Evolutionary conservation across 176 grass and related monocot species (phyloP), one percentile per base, ranked within the genome.

Genomic region (Typha latifolia): DNA sequence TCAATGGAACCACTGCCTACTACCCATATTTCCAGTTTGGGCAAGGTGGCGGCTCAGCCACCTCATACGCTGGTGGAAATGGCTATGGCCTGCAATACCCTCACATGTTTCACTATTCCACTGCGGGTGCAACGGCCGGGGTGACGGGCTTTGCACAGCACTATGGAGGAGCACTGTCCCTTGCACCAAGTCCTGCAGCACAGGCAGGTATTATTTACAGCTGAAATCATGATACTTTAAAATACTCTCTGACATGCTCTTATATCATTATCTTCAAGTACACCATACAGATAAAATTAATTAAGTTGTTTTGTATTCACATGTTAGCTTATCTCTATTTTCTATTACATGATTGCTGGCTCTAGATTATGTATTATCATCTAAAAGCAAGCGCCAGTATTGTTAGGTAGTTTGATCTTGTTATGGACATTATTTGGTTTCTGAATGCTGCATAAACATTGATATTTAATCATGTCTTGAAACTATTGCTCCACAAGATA

Each of bases 11-110:
- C 65, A 83, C 47, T 71, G 77, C 78, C 51, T 96, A 78, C 47
- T 91, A 86, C 82, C 88, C 88, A 77, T 96, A 91, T 51, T 86
- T 84, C 82, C 88, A 78, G 72, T 96, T 84, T 64, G 78, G 88
- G 27, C 91, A 96, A 48, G 80, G 84, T 49, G 80, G 85, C 62
- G 84, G 68, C 49, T 71, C 71, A 50, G 74, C 85, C 13, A 71
- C 82, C 32, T 84, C 82, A 47, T 91, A 86, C 68, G 72, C 69
- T 50, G 80, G 65, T 77, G 92, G 88, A 67, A 87, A 96, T 66
- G 73, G 79, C 71, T 91, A 91, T 51, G 80, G 82, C 49, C 51
- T 89, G 75, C 85, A 91, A 68, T 96, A 86, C 53, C 88, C 92
- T 62, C 88, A 91, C 72, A 86, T 91, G 85, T 86, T 91, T 50